Percentiles rank a stretch among this genome's conserved stretches.
phyloP scores from a whole-genome alignment of 306 rosid genomes.

The Ceratonia siliqua region DNA sequence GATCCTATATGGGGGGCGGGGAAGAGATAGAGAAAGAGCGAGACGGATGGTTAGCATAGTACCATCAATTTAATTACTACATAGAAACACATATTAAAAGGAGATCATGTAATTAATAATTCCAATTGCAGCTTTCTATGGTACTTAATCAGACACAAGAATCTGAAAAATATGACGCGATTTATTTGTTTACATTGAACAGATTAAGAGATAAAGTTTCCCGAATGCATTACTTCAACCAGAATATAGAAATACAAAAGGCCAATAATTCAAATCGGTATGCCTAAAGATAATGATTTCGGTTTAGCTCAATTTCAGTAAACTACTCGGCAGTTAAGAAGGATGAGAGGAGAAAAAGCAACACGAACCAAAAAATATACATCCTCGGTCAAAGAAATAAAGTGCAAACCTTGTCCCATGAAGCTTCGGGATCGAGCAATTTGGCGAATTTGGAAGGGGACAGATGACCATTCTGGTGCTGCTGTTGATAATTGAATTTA shows the following conservation, averaged over 20 bases:
- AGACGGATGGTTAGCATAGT: not conserved
- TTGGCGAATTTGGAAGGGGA: conserved; percentile 85
- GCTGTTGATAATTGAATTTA: conserved; percentile 54
- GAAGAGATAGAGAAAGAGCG: not conserved
- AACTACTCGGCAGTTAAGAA: not conserved
- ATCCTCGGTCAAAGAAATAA: not conserved
- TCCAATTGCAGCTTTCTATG: not conserved
- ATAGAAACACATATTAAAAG: not conserved
- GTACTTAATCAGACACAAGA: not conserved
- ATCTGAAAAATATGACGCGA: not conserved
- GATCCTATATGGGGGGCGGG: conserved; percentile 60
- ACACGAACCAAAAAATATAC: not conserved
- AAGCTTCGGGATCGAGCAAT: conserved; percentile 90
- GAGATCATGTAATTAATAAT: not conserved
- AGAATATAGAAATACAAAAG: not conserved
- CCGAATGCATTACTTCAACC: not conserved
- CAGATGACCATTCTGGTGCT: conserved; percentile 84
- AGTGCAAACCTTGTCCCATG: conserved; percentile 87
- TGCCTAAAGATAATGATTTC: not conserved
- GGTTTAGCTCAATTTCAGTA: not conserved
- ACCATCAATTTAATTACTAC: not conserved
- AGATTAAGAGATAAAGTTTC: not conserved
- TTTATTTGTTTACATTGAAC: not conserved
- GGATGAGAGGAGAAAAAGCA: not conserved
- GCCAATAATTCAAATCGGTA: not conserved